Base-by-base conservation (phyloP, 345 rosid species). In the Moricandia arvensis region DNA sequence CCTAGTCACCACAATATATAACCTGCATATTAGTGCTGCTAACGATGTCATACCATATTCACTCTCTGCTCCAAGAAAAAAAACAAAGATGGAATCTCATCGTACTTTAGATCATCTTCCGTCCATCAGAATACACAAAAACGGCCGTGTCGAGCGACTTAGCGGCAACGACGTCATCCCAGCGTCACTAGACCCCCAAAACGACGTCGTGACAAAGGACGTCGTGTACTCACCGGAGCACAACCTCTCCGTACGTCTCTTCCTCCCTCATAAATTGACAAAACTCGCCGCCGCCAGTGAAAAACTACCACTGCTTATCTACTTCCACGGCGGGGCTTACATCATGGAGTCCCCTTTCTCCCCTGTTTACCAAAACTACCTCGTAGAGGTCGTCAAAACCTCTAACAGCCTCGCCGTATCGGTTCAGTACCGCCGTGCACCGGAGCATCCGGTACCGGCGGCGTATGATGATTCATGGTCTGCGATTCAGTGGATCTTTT, bases 241-340 rank as follows among this genome's bases (percentile, higher is more conserved):
- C 1, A 71, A 75, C 60, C 68, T 86, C 72, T 82, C 81, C 18
- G 85, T 81, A 21, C 86, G 90, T 41, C 84, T 88, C 55, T 85
- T 71, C 57, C 83, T 86, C 37, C 89, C 89, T 10, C 55, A 68
- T 11, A 59, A 58, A 57, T 4, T 66, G 57, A 6, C 21, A 18
- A 8, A 37, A 29, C 12, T 72, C 76, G 4, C 30, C 7, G 29
- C 47, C 34, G 66, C 47, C 34, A 63, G 67, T 24, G 82, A 82
- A 59, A 65, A 60, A 16, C 64, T 86, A 7, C 86, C 87, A 5
- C 63, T 88, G 33, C 80, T 87, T 7, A 67, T 87, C 65, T 85
- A 84, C 78, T 82, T 88, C 71, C 87, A 83, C 59, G 90, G 89
- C 5, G 89, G 90, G 4, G 88, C 69, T 45, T 88, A 82, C 69